Evolutionary conservation across 2,329 filamentous ascomycete species (phyloP), one percentile per base, ranked within the genome.

Genomic region (Botrytis pseudocinerea): DNA sequence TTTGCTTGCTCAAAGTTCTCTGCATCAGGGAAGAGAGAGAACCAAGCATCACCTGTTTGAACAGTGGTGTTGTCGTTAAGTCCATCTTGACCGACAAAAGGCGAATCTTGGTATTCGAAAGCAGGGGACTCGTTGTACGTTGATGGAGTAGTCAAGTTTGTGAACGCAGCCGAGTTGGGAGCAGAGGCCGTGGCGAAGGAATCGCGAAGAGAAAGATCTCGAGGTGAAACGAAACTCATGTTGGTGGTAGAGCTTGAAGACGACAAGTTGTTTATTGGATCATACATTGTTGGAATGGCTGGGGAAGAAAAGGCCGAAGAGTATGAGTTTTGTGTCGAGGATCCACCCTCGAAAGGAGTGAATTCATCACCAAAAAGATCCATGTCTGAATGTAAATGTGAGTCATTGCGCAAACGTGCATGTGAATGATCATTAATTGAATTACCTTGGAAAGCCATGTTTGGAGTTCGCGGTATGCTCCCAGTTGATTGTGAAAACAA

Each of bases 91-190:
- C 86, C 87, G 82, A 95, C 93, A 82, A 92, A 89, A 64, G 94
- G 94, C 69, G 94, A 97, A 28, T 96, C 90, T 79, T 90, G 93
- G 80, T 87, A 87, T 78, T 82, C 82, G 79, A 91, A 90, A 73
- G 90, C 91, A 18, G 93, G 93, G 70, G 93, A 97, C 78, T 91
- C 92, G 80, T 92, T 88, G 79, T 90, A 91, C 73, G 90, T 86
- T n/a, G 92, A 93, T 62, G 94, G 94, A 74, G 94, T 96, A 73
- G 94, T 97, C 82, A 97, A 81, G 76, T 94, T 90, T 51, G 94
- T 97, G 80, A 96, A 90, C 48, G 93, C 90, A 64, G 91, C 87
- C 2, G 94, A 97, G 80, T 93, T 93, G 44, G 94, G 94, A 54
- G 93, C 90, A 75, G 93, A 97, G 80, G 89, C 85, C n/a, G 48